Conservation (phyloP, 2,329 filamentous ascomycete genomes). For the Dactylellina cionopaga region DNA sequence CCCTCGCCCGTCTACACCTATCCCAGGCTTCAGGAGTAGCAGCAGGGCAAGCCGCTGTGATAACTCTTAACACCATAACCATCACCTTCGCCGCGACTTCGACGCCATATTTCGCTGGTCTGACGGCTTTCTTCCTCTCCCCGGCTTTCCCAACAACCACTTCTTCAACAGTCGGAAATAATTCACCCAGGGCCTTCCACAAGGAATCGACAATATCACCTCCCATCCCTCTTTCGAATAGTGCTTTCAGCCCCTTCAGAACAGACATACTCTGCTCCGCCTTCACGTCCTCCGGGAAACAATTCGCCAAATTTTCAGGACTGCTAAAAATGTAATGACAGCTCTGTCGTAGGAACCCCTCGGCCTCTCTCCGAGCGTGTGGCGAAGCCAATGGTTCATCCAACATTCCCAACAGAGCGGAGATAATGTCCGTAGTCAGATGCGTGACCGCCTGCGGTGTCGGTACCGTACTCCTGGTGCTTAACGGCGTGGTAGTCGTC, state of each 20-base stretch:
- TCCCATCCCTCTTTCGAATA: constrained; percentile 61
- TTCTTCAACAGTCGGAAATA: constrained; percentile 62
- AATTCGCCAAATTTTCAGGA: constrained; percentile 67
- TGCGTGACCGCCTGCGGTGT: constrained; percentile 68
- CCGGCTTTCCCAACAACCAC: background rate
- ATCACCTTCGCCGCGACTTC: constrained; percentile 55
- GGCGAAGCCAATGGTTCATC: constrained; percentile 49
- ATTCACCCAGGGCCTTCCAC: constrained; percentile 70
- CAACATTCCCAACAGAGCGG: constrained; percentile 60
- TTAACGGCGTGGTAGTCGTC: constrained; percentile 55
- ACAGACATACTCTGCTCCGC: constrained; percentile 63
- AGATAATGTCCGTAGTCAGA: constrained; percentile 68
- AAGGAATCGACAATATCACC: constrained; percentile 71
- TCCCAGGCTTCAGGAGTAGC: constrained; percentile 54
- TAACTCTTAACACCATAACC: constrained; percentile 54
- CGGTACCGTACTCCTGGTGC: constrained; percentile 60
- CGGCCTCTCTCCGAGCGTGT: constrained; percentile 63
- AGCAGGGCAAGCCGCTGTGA: constrained; percentile 51
- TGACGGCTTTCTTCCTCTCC: constrained; percentile 54
- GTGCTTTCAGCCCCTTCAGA: constrained; percentile 57
- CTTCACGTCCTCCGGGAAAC: constrained; percentile 74
- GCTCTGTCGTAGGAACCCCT: constrained; percentile 71
- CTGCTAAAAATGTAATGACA: constrained; percentile 72
- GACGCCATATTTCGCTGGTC: constrained; percentile 36
- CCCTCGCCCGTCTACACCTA: constrained; percentile 50